Conservation (phyloP, 352 stramenopile genomes). For the Phytophthora sp. region DNA sequence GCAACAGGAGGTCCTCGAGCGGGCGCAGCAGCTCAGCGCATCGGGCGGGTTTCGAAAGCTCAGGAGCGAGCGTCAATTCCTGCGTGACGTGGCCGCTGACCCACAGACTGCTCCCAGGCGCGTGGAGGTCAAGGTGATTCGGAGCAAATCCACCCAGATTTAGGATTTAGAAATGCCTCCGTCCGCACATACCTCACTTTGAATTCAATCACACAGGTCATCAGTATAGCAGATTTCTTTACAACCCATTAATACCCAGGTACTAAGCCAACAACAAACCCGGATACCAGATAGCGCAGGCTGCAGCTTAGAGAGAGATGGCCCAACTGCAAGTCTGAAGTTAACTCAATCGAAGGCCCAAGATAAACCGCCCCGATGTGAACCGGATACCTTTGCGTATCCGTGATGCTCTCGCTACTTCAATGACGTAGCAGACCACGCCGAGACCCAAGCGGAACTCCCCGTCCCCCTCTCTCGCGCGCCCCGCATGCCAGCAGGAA, state of each 20-base stretch:
- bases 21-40: neutral
- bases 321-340: conserved; percentile 24
- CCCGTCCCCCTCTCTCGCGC: neutral
- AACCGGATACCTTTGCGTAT: conserved; percentile 35
- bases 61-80: neutral
- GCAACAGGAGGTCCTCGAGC: too few species aligned
- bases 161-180: conserved; percentile 4
- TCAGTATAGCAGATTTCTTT: neutral
- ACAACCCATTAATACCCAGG: neutral
- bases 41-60: neutral
- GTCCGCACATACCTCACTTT: neutral
- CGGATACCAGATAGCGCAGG: neutral
- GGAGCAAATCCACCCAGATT: conserved; percentile 21
- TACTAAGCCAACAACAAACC: neutral
- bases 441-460: conserved; percentile 19
- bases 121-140: conserved; percentile 19
- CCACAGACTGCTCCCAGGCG: conserved; percentile 1
- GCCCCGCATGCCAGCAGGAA: neutral
- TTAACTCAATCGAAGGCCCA: conserved; percentile 23
- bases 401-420: conserved; percentile 17
- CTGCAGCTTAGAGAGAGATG: conserved; percentile 1
- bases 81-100: neutral
- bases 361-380: neutral
- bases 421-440: conserved; percentile 29
- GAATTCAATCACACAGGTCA: neutral